phyloP scores from a whole-genome alignment of 2,329 filamentous ascomycete species.

The Amauroascus niger region DNA sequence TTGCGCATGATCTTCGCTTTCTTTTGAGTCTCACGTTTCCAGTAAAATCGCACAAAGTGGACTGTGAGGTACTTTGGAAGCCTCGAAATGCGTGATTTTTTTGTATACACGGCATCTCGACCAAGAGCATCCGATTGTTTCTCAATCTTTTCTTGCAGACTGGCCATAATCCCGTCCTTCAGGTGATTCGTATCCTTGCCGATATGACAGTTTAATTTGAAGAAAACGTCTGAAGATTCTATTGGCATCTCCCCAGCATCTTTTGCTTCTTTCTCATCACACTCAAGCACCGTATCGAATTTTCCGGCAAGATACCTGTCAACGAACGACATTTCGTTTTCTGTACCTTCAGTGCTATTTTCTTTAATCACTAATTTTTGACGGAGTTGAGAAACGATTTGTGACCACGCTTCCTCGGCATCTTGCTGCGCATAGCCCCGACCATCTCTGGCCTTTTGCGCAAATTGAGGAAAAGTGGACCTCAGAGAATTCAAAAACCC shows the following conservation, averaged over 20 bases:
- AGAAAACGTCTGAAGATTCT: slow-evolving; percentile 62
- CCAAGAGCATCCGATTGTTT: slow-evolving; percentile 72
- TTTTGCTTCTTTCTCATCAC: slow-evolving; percentile 69
- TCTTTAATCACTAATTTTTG: slow-evolving; percentile 60
- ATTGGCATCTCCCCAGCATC: slow-evolving; percentile 63
- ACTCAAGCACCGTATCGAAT: slow-evolving; percentile 68
- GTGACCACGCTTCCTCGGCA: slow-evolving; percentile 96
- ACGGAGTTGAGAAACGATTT: slow-evolving; percentile 75
- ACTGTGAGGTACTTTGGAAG: slow-evolving; percentile 92
- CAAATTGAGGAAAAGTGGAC: slow-evolving; percentile 78
- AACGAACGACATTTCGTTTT: slow-evolving; percentile 59
- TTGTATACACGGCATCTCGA: slow-evolving; percentile 76
- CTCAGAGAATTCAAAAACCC: slow-evolving; percentile 75
- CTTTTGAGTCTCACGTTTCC: slow-evolving; percentile 90
- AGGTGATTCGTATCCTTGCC: slow-evolving; percentile 78
- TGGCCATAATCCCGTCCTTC: slow-evolving; percentile 73
- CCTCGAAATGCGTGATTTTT: slow-evolving; percentile 78
- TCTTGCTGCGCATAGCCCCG: slow-evolving; percentile 93
- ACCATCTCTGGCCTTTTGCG: slow-evolving; percentile 72
- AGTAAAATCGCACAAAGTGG: slow-evolving; percentile 97
- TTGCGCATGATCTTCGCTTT: slow-evolving; percentile 99
- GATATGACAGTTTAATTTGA: slow-evolving; percentile 96
- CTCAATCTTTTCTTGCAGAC: slow-evolving; percentile 78
- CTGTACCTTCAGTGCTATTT: slow-evolving; percentile 29
- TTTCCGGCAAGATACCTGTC: slow-evolving; percentile 83